Evolutionary conservation across 768 basidiomycete genomes (phyloP), one percentile per base, ranked within the genome.

Genomic region (Podaxis carcinomalis): DNA sequence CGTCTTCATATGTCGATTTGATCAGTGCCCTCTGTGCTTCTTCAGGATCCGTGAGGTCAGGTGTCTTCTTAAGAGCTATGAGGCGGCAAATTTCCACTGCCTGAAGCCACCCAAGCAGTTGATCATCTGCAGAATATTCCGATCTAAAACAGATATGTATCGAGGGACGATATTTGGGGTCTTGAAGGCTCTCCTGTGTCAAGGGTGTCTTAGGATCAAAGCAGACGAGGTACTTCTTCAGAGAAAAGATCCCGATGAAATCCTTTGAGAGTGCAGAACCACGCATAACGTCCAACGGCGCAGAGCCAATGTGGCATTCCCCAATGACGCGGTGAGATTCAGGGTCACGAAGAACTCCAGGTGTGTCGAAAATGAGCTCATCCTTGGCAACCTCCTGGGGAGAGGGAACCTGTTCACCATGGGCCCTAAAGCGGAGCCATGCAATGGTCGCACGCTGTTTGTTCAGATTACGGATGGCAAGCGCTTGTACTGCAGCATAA

Each of bases 381-480:
- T 47, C 52, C 4, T 52, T 14, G 46, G 60, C 60, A 23, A 59
- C 47, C 32, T 35, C 21, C 39, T 57, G 62, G 6, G 62, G 64
- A 4, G 59, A 57, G 19, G 49, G 58, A 10, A 46, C 21, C 28
- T 57, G 46, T 36, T 60, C 28, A 3, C 14, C n/a, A 5, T 59
- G 16, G 19, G 44, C 16, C 36, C 14, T 53, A 66, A 77, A 85
- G 1, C 65, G 56, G 5, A 72, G 65, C 86, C 86, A 89, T 7
- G 79, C 77, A 42, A 87, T 75, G 25, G 71, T 73, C 0, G 82
- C 72, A 1, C 88, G 80, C 69, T 88, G 86, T 27, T 81, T 78
- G 63, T 88, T 89, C 25, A 88, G 74, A 1, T 84, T 75, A 28
- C 82, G 80, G 36, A 89, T 72, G 7, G 77, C 77, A 21, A 90